Evolutionary conservation across 106 monocot species (phyloP), one percentile per base, ranked within the genome.

Genomic region (Dioscorea alata): DNA sequence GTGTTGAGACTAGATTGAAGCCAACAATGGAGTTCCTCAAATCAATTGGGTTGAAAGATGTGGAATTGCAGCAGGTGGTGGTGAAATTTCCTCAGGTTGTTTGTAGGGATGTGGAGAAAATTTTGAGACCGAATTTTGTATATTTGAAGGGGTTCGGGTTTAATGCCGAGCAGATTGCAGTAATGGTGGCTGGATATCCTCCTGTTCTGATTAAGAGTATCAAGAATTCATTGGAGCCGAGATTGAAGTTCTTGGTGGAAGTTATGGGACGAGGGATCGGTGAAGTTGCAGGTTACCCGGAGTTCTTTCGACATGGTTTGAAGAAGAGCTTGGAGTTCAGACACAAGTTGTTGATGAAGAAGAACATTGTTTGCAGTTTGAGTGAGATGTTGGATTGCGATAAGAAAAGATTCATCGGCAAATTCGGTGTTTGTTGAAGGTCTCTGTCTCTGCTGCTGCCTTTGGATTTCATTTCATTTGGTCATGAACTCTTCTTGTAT

Each of bases 171-270:
- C 75, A 97, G 74, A 72, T 97, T 19, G 73, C 71, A 19, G 18
- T 64, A 24, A 23, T 92, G 61, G 89, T 92, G 20, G 56, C 76
- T 57, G 84, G 89, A 16, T 92, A 97, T 75, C 92, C 96, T 7
- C 92, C 86, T 61, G 66, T 97, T 64, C 68, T 97, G 56, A 89
- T 96, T 71, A 96, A 92, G 80, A 92, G 96, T 33, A 76, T 89
- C 13, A 82, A 75, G 72, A 82, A 96, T 64, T 96, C 86, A 15
- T 34, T 92, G 34, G 82, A 89, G 52, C 92, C 92, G 8, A 88
- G 84, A 70, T 80, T 97, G 48, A 84, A 69, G 68, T 89, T 89
- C 64, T 49, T 92, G 81, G 82, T 82, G 13, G 89, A 87, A 72
- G 82, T 83, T 32, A 97, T 86, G 96, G 89, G 84, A 64, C 84